A percentile compares a stretch with the other conserved stretches of the same genome.
Conservation (phyloP, 257 asterid species). For the Sherardia arvensis region DNA sequence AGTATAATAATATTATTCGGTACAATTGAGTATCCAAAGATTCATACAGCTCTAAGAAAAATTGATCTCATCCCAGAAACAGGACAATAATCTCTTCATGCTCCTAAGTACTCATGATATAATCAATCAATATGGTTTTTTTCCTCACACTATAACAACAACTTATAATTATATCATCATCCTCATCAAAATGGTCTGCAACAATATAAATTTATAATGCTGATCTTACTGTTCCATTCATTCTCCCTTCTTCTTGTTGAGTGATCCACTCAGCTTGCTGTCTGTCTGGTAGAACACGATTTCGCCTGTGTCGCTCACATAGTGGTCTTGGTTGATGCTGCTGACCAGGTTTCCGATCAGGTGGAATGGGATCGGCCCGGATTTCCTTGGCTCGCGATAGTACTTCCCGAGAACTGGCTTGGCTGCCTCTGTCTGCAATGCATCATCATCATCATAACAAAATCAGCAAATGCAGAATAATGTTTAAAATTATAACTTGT, state of each 20-base stretch:
- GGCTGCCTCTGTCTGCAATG: slow-evolving; percentile 59
- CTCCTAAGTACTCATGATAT: not conserved
- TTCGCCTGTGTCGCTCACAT: slow-evolving; percentile 67
- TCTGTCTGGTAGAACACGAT: slow-evolving; percentile 72
- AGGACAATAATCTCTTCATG: not conserved
- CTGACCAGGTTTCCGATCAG: slow-evolving; percentile 35
- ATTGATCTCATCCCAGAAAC: not conserved
- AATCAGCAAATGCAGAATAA: not conserved
- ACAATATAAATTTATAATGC: too few relatives aligned
- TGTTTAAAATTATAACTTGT: not conserved
- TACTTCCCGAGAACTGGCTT: slow-evolving; percentile 55
- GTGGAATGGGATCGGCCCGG: slow-evolving; percentile 62
- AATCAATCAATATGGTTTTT: not conserved
- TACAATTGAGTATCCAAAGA: not conserved
- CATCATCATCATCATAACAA: not conserved
- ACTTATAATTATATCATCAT: not conserved
- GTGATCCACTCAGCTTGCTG: slow-evolving; percentile 8
- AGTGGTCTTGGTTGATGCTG: slow-evolving; percentile 57
- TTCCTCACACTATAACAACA: not conserved
- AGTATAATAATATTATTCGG: not conserved
- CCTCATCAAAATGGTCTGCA: not conserved
- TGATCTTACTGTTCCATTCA: not conserved
- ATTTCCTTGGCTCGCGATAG: slow-evolving; percentile 72
- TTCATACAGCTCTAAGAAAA: not conserved
- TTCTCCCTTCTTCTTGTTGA: slow-evolving; percentile 6